These are phyloP conservation scores for Sclerotinia glacialis DNA, from an alignment of 2,329 filamentous ascomycete species.

Conservation along the genomic window DNA sequence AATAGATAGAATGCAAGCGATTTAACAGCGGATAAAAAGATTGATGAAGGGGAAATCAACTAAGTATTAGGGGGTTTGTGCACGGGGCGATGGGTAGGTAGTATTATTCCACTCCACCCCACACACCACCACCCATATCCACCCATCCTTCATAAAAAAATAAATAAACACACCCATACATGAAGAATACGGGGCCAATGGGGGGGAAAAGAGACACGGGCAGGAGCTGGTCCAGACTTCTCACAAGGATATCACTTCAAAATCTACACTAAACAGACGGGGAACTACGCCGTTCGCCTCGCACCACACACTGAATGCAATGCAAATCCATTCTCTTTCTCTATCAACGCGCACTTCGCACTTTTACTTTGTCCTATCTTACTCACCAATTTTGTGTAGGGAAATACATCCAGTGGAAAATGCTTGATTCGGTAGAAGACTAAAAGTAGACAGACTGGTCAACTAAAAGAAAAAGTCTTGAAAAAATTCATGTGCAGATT, in stretches of 20 bases:
- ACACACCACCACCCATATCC: too few species aligned
- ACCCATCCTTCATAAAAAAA: too few species aligned
- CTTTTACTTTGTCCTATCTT: background rate
- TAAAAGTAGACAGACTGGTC: background rate
- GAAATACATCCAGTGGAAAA: background rate
- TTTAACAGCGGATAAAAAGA: background rate
- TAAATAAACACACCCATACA: too few species aligned
- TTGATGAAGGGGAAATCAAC: background rate
- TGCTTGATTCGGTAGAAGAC: background rate
- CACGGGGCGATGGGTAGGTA: background rate
- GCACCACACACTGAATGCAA: slow-evolving; percentile 1
- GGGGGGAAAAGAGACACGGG: background rate
- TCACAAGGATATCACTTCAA: background rate
- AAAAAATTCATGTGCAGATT: background rate
- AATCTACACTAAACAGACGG: background rate
- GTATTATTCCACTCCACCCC: background rate
- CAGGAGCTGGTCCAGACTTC: slow-evolving; percentile 11
- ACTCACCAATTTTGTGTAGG: background rate
- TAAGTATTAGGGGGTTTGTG: background rate
- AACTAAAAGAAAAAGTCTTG: background rate
- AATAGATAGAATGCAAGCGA: background rate
- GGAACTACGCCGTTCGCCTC: slow-evolving; percentile 15
- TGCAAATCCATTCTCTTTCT: background rate
- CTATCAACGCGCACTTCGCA: background rate
- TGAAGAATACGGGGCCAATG: slow-evolving; percentile 5